phyloP scores from a whole-genome alignment of 2,329 filamentous ascomycete species.

The Xylaria sp. region DNA sequence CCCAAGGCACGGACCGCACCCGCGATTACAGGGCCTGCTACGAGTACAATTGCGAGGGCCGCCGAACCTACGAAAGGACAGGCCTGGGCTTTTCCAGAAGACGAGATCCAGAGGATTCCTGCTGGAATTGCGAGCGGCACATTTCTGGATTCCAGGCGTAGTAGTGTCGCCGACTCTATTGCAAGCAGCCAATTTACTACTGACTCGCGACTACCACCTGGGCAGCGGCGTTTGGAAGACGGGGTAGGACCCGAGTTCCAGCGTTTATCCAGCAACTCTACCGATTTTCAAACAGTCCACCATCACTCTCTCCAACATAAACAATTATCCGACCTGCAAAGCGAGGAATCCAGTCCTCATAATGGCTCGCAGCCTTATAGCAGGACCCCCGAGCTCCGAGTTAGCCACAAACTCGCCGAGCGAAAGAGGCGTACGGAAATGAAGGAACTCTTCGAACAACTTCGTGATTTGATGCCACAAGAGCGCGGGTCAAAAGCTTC shows the following conservation, averaged over 20 bases:
- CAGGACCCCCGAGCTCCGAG: conserved; percentile 80
- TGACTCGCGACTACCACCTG: conserved; percentile 76
- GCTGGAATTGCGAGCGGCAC: conserved; percentile 60
- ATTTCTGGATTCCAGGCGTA: conserved; percentile 74
- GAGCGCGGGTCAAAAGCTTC: conserved; percentile 86
- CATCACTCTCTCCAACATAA: conserved; percentile 82
- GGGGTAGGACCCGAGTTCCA: conserved; percentile 58
- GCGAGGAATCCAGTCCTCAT: conserved; percentile 64
- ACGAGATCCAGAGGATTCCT: conserved; percentile 67
- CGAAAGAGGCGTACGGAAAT: conserved; percentile 86
- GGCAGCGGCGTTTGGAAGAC: conserved; percentile 79
- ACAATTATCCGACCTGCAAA: conserved; percentile 73
- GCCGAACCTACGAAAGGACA: conserved; percentile 84
- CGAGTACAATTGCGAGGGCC: conserved; percentile 73
- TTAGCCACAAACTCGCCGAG: conserved; percentile 88
- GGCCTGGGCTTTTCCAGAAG: conserved; percentile 85
- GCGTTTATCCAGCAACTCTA: conserved; percentile 61
- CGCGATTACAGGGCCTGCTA: conserved; percentile 78
- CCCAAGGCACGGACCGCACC: conserved; percentile 73
- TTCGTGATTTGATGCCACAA: conserved; percentile 81
- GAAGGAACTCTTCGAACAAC: conserved; percentile 86
- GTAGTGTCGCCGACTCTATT: conserved; percentile 80
- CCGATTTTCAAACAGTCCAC: conserved; percentile 70
- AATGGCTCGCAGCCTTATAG: conserved; percentile 79
- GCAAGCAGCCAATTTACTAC: conserved; percentile 83